These are phyloP conservation scores for Phalaenopsis aphrodite DNA, from an alignment of 106 monocot species.

Conservation along the genomic window DNA sequence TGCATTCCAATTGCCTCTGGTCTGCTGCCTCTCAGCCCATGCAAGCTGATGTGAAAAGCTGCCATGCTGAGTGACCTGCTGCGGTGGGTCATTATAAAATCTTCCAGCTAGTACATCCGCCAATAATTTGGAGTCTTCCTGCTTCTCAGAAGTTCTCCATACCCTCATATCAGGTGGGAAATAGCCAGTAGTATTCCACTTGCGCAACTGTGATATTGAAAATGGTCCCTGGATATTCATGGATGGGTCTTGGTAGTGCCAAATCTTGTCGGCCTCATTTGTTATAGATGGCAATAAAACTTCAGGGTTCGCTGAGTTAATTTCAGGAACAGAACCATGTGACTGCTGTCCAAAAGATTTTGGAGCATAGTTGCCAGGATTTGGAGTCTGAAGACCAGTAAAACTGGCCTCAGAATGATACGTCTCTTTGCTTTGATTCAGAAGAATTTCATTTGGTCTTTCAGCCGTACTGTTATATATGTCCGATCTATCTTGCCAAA, in stretches of 20 bases:
- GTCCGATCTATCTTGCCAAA: slow-evolving; percentile 8
- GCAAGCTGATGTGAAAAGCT: slow-evolving; percentile 3
- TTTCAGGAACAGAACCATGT: slow-evolving; percentile 15
- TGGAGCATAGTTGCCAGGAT: slow-evolving; percentile 13
- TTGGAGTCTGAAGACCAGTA: slow-evolving; percentile 4
- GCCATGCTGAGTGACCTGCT: slow-evolving; percentile 19
- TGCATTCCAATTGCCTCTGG: slow-evolving; percentile 6
- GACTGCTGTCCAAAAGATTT: slow-evolving; percentile 8
- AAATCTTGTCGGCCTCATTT: slow-evolving; percentile 50
- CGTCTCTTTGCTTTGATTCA: slow-evolving; percentile 11
- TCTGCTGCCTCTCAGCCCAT: neutral
- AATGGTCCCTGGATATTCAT: slow-evolving; percentile 63
- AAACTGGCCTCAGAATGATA: neutral
- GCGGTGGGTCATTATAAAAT: slow-evolving; percentile 27
- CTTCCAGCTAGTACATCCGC: slow-evolving; percentile 31
- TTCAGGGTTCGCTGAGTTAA: slow-evolving; percentile 5
- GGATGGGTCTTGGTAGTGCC: slow-evolving; percentile 58
- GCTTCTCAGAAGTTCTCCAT: slow-evolving; percentile 43
- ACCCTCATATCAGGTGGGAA: slow-evolving; percentile 48
- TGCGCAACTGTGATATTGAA: slow-evolving; percentile 47
- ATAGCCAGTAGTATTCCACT: slow-evolving; percentile 48
- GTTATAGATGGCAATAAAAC: neutral
- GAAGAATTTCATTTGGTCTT: slow-evolving; percentile 12
- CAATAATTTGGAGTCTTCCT: slow-evolving; percentile 38
- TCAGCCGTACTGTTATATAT: slow-evolving; percentile 5